Evolutionary conservation across 179 eudicot genomes (phyloP).

Genomic region (Patellifolia procumbens): DNA sequence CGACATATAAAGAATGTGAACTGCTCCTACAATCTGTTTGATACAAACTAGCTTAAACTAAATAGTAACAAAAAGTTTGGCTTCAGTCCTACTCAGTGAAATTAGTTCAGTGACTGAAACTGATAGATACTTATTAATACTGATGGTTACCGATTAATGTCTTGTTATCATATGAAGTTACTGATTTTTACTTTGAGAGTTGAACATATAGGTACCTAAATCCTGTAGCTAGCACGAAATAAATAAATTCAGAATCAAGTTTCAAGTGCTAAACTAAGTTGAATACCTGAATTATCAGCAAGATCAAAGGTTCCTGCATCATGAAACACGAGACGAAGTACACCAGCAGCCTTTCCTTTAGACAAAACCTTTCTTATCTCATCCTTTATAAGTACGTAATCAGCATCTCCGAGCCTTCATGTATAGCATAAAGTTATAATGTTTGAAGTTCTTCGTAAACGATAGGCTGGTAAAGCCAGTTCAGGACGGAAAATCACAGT

Average conservation of each 20-base stretch:
- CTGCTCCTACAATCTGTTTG: background rate
- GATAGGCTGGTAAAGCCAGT: background rate
- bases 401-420: constrained; percentile 41
- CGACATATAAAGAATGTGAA: background rate
- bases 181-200: no score
- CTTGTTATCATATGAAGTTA: no score
- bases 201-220: no score
- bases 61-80: no score
- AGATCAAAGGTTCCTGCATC: constrained; percentile 92
- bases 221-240: background rate
- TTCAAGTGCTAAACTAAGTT: background rate
- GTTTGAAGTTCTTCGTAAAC: background rate
- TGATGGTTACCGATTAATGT: no score
- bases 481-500: background rate
- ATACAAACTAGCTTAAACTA: background rate
- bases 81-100: no score
- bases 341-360: constrained; percentile 89
- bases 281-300: constrained; percentile 59
- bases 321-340: constrained; percentile 95
- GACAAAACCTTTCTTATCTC: constrained; percentile 75
- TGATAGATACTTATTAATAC: no score
- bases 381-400: constrained; percentile 46
- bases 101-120: no score
- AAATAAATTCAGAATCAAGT: background rate
- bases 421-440: constrained; percentile 5